Percentiles rank a stretch among this genome's conserved stretches.
These are phyloP conservation scores for Acacia concinna DNA, from an alignment of 331 rosid genomes.

Conservation along the genomic window DNA sequence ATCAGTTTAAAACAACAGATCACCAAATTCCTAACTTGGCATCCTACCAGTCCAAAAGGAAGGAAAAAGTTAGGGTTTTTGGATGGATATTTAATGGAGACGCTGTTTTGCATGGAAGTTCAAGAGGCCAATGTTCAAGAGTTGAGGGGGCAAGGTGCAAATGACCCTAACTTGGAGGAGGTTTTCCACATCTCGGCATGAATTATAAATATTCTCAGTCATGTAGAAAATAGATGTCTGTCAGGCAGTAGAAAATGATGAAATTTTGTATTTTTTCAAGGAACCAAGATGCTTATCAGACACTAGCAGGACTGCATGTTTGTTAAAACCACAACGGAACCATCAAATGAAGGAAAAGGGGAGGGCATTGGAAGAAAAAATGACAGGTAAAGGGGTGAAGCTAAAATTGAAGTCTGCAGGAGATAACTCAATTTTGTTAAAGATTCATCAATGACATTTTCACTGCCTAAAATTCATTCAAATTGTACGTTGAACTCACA, in stretches of 20 bases:
- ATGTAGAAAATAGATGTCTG: not conserved
- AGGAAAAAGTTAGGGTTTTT: not conserved
- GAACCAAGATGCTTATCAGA: not conserved
- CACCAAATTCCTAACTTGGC: too few species aligned
- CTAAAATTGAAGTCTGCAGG: not conserved
- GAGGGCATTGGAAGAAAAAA: not conserved
- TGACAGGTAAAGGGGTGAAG: not conserved
- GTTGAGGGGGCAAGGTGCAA: too few species aligned
- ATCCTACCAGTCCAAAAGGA: not conserved
- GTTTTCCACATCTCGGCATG: too few species aligned
- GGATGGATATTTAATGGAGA: too few species aligned
- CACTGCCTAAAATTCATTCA: conserved; percentile 18
- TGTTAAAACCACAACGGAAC: not conserved
- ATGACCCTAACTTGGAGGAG: too few species aligned
- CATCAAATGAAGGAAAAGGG: not conserved
- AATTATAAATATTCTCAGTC: conserved; percentile 5
- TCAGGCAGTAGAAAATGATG: conserved; percentile 21
- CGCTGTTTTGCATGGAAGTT: too few species aligned
- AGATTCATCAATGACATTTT: conserved; percentile 24
- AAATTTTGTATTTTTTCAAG: not conserved
- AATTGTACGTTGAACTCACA: conserved; percentile 50
- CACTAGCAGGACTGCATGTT: not conserved
- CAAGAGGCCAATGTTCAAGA: too few species aligned
- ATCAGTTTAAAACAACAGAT: not conserved
- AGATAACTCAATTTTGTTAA: not conserved